Percentiles rank a stretch among this genome's conserved stretches.
phyloP scores from a whole-genome alignment of 768 basidiomycete species.

The Kwoniella newhampshirensis region DNA sequence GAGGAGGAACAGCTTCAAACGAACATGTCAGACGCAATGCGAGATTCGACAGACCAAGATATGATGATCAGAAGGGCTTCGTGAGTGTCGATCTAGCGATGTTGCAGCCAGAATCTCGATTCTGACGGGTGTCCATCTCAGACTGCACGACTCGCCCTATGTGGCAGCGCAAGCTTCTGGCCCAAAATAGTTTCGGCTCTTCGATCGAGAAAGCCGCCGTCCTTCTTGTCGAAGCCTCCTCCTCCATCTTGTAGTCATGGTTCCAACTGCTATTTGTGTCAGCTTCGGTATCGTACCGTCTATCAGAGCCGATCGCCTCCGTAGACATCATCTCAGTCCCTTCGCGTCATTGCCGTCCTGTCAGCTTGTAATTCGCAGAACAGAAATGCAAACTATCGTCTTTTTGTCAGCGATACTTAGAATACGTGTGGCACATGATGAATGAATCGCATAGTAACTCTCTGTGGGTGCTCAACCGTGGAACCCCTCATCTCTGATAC shows the following conservation, averaged over 20 bases:
- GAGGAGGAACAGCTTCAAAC: slow-evolving; percentile 33
- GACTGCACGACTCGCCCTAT: slow-evolving; percentile 24
- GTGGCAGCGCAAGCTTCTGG: slow-evolving; percentile 14
- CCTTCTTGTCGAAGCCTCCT: slow-evolving; percentile 2
- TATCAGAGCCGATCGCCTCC: neutral
- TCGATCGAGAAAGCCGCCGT: too few relatives aligned
- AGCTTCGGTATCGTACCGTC: neutral
- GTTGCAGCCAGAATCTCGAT: too few relatives aligned
- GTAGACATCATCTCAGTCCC: too few relatives aligned
- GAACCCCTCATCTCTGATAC: neutral
- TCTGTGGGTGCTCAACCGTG: neutral
- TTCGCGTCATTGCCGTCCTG: too few relatives aligned
- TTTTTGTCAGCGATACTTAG: neutral
- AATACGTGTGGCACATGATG: neutral
- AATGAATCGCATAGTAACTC: neutral
- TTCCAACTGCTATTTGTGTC: slow-evolving; percentile 7
- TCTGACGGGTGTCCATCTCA: neutral
- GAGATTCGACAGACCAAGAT: slow-evolving; percentile 30
- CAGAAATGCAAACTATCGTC: too few relatives aligned
- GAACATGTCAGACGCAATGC: slow-evolving; percentile 14
- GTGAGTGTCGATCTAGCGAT: slow-evolving; percentile 30
- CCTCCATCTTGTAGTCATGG: neutral
- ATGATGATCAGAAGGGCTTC: slow-evolving; percentile 28
- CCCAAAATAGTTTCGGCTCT: slow-evolving; percentile 4
- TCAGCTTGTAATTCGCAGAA: too few relatives aligned